Base-by-base conservation (phyloP, 1,139 yeast species). In the Diutina mesorugosa region DNA sequence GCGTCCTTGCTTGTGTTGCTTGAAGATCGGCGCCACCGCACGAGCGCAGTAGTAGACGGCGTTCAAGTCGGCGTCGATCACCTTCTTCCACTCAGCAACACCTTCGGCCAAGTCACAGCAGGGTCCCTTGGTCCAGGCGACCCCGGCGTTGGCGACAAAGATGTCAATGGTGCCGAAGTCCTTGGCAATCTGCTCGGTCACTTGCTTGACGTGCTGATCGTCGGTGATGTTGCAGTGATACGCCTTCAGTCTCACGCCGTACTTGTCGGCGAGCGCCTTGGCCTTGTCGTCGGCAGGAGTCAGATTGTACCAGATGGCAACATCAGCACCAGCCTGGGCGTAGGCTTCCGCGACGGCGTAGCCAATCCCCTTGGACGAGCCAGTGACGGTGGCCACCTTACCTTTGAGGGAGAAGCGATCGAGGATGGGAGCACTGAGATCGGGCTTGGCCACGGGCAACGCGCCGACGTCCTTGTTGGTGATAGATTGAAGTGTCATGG, bases 291-390 rank as follows among this genome's bases (percentile, higher is more conserved):
- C 61, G 16, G 63, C 59, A 8, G 62, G 61, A 86, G 6, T n/a
- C 45, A 32, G 45, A 68, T 81, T 80, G 75, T 84, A 86, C 96
- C 96, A 88, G 51, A 64, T 90, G 78, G 60, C 93, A 53, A 90
- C 86, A 62, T 87, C 90, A 10, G 96, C 96, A 56, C 96, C 97
- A 4, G 95, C 95, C 72, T 88, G 95, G 56, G 95, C 91, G 65
- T 76, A 88, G 0, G 91, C 95, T 66, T 84, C 87, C 52, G 96
- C 96, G 32, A 88, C 89, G 6, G 88, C 90, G 61, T 72, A 78
- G 12, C 97, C 97, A 64, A 90, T 90, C 35, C 97, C 97, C 47
- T 86, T 79, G 16, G 95, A 85, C 4, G 95, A 85, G 45, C 97
- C 97, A 21, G 96, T 87, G 59, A 90, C 82, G n/a, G 90, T 81